Base-by-base conservation (phyloP, 306 rosid genomes). In the Trifolium dubium region DNA sequence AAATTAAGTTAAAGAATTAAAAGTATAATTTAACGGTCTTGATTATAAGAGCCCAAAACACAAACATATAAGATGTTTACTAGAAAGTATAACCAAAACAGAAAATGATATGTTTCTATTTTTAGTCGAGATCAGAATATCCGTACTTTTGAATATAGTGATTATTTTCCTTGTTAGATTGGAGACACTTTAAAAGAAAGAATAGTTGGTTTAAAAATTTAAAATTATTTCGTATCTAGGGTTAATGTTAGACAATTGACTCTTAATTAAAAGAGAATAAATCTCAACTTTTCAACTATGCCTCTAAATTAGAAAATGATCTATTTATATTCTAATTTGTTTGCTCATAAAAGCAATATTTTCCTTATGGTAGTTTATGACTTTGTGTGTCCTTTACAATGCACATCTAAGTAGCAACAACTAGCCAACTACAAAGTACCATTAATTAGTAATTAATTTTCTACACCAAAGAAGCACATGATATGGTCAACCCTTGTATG, bases 401-500 rank as follows among this genome's bases (percentile, higher is more conserved):
- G 46, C 79, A 65, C 32, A 46, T 47, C 43, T 37, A 50, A 23
- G 62, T 63, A 8, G 66, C 40, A 50, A 49, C 34, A 23, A 23
- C 23, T 23, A 23, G 23, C 39, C 39, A 35, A 35, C 39, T 44
- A 46, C 10, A 12, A 61, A 32, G 12, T 50, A 8, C 55, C 40
- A 39, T 39, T 51, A 23, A 23, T 1, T 23, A 23, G 1, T 23
- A 23, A 23, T 23, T 23, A 8, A 18, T 75, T 54, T 55, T 11
- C 19, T 11, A 41, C n/a, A 58, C 17, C 4, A 32, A 55, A 67
- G 41, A 41, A 18, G 5, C 81, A 67, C 74, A 47, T 35, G 70
- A 28, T 34, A 34, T 40, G 72, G 80, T 78, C 77, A 73, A 73
- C 63, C 8, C 46, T 19, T 67, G 50, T 31, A 44, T 43, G 74